Evolutionary conservation across 352 stramenopile genomes (phyloP), one percentile per base, ranked within the genome.

Genomic region (Phytophthora vignae): DNA sequence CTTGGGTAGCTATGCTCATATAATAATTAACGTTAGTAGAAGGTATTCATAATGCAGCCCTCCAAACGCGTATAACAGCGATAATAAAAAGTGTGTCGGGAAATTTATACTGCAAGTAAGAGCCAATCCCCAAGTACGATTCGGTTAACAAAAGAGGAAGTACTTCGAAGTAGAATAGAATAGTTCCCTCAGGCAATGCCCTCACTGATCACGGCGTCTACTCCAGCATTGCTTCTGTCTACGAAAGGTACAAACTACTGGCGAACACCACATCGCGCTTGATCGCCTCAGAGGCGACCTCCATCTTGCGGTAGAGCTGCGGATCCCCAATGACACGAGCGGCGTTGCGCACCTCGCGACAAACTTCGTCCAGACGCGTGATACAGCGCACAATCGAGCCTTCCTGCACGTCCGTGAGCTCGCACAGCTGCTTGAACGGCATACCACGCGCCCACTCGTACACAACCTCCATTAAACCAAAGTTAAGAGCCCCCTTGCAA

Each of bases 391-490:
- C 95, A 73, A 99, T 99, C 2, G 92, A 98, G 42, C 98, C 98
- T 88, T 99, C 98, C 70, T 99, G 96, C 4, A 99, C 90, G 67
- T 96, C 83, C 5, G 97, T 99, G 42, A 99, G 85, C 69, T 98
- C 81, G 67, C 94, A 99, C 31, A 99, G 92, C 38, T 97, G 91
- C 67, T 94, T 98, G 79, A 99, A 99, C 12, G 96, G 92, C 77
- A 99, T 98, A 4, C 98, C 98, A 54, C 95, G 90, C 7, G 97
- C 98, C 98, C 98, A 99, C 72, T 99, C 97, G 78, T 99, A 99
- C 11, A 99, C 96, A 27, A 98, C 90, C 63, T 98, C 87, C 80
- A 97, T 96, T 44, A 98, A 72, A 0, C 96, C 97, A 79, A 99
- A 99, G 73, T 99, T 99, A 11, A 99, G 85, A 52, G 87, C 92